Base-by-base conservation (phyloP, 192 early-diverging fungal genomes). In the Haplosporangium gracile region DNA sequence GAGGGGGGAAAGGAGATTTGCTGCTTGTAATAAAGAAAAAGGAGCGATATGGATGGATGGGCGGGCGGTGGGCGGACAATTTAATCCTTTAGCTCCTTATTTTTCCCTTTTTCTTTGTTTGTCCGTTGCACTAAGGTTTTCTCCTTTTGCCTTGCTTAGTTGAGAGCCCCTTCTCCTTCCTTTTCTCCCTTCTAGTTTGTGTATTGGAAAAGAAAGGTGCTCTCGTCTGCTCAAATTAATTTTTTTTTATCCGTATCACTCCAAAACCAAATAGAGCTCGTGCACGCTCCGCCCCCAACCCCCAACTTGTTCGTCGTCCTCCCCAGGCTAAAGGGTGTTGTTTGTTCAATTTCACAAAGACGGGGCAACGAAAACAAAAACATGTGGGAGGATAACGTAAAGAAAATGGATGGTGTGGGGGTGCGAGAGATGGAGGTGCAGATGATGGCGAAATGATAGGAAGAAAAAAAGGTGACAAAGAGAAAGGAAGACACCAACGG, bases 181-280 rank as follows among this genome's bases (percentile, higher is more conserved):
- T 29, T 29, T 26, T 63, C 22, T 43, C 42, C n/a, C 29, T 22
- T 51, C 20, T 20, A 4, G 0, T 22, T 20, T 18, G 15, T 51
- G 15, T 5, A 51, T 57, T 2, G 43, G 10, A 49, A 42, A 65
- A 76, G 34, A 36, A 63, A 76, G 42, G 32, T 22, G 38, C 70
- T 42, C 70, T 42, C 65, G 9, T 68, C 22, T 68, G 65, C 65
- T 51, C 53, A 57, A 76, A 76, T 65, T 65, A 63, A 65, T 65
- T 26, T 57, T 57, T 60, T 24, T 60, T 32, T 34, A 65, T 65
- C 60, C 60, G 11, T 15, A 65, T 29, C 32, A 34, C 60, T 65
- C 29, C 60, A 34, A 15, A 20, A 51, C 49, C 16, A 22, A 51
- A 16, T 5, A 51, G 49, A 51, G 60, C 26, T 65, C 26, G 60